Evolutionary conservation across 345 rosid genomes (phyloP).

Genomic region (Eucalyptus paniculata): DNA sequence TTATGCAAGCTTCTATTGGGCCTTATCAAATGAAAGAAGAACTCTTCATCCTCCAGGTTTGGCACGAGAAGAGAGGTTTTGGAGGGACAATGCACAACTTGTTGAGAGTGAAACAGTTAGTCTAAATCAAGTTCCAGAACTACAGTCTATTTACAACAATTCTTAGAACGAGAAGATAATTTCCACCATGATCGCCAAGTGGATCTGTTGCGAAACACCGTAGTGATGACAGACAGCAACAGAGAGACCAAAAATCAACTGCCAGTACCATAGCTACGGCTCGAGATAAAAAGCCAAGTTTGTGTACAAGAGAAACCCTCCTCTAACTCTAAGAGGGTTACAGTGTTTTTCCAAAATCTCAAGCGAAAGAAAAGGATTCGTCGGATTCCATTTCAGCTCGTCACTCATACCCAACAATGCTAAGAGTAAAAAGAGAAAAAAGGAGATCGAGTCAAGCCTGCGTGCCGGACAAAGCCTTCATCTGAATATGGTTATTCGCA

Average conservation of each 20-base stretch:
- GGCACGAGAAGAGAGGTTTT: background rate
- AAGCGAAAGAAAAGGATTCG: background rate
- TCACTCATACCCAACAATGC: background rate
- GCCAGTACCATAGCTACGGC: background rate
- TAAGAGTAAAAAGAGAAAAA: background rate
- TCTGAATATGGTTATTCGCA: slow-evolving; percentile 41
- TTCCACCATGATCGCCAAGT: background rate
- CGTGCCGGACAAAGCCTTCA: slow-evolving; percentile 74
- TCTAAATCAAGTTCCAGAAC: background rate
- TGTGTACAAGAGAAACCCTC: background rate
- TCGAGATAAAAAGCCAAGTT: background rate
- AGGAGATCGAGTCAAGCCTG: slow-evolving; percentile 44
- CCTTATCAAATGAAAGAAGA: background rate
- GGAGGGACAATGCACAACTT: background rate
- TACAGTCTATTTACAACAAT: background rate
- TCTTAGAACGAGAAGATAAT: background rate
- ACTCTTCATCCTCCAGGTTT: background rate
- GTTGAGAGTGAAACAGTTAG: background rate
- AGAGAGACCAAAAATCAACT: background rate
- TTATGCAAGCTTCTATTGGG: background rate
- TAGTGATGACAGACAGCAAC: background rate
- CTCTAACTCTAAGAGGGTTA: background rate
- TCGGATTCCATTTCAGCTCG: background rate
- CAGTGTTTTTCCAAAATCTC: background rate
- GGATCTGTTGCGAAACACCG: background rate